Conservation (phyloP, 192 early-diverging fungal genomes). For the Allomyces javanicus region DNA sequence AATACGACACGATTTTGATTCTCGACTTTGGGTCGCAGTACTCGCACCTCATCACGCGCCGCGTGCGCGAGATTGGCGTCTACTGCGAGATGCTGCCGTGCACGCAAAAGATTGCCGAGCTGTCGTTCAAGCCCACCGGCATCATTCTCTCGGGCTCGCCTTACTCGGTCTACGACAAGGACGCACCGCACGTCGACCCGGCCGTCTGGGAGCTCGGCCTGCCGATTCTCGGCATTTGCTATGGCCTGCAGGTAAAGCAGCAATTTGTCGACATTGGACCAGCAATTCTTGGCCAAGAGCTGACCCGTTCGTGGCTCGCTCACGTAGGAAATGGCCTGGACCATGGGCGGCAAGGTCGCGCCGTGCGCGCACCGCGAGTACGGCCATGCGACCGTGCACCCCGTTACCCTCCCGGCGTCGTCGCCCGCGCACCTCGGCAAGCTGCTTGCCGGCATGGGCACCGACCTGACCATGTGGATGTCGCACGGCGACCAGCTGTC, state of each 20-base stretch:
- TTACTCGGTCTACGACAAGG: slow-evolving; percentile 89
- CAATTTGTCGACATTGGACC: too few relatives aligned
- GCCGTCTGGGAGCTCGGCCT: slow-evolving; percentile 72
- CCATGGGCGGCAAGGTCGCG: slow-evolving; percentile 72
- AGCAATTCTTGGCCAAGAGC: too few relatives aligned
- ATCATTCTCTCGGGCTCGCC: slow-evolving; percentile 91
- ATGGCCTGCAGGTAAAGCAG: slow-evolving; percentile 65
- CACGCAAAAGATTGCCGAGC: slow-evolving; percentile 80
- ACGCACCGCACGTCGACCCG: slow-evolving; percentile 83
- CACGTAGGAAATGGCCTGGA: slow-evolving; percentile 69
- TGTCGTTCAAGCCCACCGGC: slow-evolving; percentile 88
- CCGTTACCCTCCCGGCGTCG: slow-evolving; percentile 33
- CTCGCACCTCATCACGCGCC: slow-evolving; percentile 89
- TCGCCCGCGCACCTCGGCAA: slow-evolving; percentile 12
- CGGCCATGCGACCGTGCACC: slow-evolving; percentile 63
- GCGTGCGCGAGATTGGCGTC: slow-evolving; percentile 88
- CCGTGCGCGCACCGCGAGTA: slow-evolving; percentile 84
- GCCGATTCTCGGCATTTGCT: slow-evolving; percentile 95
- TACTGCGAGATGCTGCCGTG: slow-evolving; percentile 98
- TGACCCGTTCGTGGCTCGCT: not conserved
- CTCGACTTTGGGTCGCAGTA: slow-evolving; percentile 99
- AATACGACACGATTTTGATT: slow-evolving; percentile 93
- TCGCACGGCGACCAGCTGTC: slow-evolving; percentile 90
- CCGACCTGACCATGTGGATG: slow-evolving; percentile 59
- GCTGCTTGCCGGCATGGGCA: slow-evolving; percentile 49